phyloP scores from a whole-genome alignment of 768 basidiomycete genomes.

The Imleria badia region DNA sequence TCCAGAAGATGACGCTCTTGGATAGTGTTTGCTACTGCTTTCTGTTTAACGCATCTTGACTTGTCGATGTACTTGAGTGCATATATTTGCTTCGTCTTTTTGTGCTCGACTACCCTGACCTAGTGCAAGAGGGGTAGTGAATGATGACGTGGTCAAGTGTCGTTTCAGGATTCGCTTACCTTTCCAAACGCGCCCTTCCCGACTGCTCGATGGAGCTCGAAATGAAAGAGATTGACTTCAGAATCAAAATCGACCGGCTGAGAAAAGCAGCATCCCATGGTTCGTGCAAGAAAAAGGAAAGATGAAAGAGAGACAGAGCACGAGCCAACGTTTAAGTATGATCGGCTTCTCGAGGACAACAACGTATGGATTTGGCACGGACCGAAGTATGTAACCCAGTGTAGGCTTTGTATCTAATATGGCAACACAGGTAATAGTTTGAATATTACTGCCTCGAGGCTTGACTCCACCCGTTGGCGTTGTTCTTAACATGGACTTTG shows the following conservation, averaged over 20 bases:
- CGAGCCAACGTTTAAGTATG: slow-evolving; percentile 24
- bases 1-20: slow-evolving; percentile 92
- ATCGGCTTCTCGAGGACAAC: slow-evolving; percentile 34
- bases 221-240: slow-evolving; percentile 91
- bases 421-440: slow-evolving; percentile 9
- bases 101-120: slow-evolving; percentile 98
- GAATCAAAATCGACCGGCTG: slow-evolving; percentile 83
- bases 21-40: slow-evolving; percentile 88
- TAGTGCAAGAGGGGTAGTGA: slow-evolving; percentile 30
- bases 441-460: slow-evolving; percentile 4
- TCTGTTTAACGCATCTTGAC: slow-evolving; percentile 84
- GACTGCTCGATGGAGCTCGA: slow-evolving; percentile 91
- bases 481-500: slow-evolving; percentile 35
- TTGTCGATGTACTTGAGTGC: slow-evolving; percentile 99
- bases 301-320: slow-evolving; percentile 25
- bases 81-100: slow-evolving; percentile 86
- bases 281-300: slow-evolving; percentile 39
- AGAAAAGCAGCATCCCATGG: slow-evolving; percentile 61
- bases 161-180: slow-evolving; percentile 43
- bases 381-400: not conserved
- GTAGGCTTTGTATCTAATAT: slow-evolving; percentile 24
- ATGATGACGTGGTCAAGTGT: not conserved
- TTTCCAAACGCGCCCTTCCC: slow-evolving; percentile 99
- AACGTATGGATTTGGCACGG: slow-evolving; percentile 29
- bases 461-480: not conserved